Conservation (phyloP, 1,284 basidiomycete species). For the Malassezia furfur region DNA sequence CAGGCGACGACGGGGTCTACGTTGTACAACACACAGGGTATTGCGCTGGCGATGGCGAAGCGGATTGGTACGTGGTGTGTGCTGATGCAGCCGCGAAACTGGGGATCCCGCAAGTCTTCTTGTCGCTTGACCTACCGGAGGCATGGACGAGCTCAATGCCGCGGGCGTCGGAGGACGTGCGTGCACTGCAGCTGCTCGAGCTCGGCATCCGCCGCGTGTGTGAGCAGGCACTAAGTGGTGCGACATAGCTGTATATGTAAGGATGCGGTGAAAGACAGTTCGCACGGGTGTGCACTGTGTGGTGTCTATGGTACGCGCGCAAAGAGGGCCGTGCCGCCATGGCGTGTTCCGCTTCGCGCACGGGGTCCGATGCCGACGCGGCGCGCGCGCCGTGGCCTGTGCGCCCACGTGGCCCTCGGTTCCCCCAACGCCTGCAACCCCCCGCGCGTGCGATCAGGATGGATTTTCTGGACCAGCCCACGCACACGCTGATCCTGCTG, state of each 20-base stretch:
- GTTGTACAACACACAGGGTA: constrained; percentile 1
- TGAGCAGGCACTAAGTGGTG: background rate
- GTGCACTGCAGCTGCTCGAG: constrained; percentile 24
- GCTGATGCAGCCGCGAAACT: constrained; percentile 19
- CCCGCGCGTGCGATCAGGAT: background rate
- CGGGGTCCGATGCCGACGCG: too few species aligned
- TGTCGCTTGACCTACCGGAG: constrained; percentile 25
- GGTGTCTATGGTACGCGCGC: background rate
- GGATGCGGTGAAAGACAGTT: too few species aligned
- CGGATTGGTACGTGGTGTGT: constrained; percentile 4
- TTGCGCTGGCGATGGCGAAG: constrained; percentile 3
- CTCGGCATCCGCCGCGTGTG: constrained; percentile 19
- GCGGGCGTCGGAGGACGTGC: constrained; percentile 19
- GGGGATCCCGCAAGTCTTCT: constrained; percentile 23
- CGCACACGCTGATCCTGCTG: constrained; percentile 68
- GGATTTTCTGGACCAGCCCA: constrained; percentile 53
- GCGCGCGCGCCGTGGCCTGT: background rate
- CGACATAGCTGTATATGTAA: background rate
- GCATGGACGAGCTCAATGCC: constrained; percentile 3
- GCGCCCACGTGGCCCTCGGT: background rate
- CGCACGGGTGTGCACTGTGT: too few species aligned
- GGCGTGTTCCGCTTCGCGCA: too few species aligned
- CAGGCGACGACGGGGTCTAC: background rate
- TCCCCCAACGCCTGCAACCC: background rate
- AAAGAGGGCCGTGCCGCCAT: background rate